Percentiles rank a stretch among this genome's conserved stretches.
phyloP scores from a whole-genome alignment of 352 stramenopile species.

The Phytophthora megakarya region DNA sequence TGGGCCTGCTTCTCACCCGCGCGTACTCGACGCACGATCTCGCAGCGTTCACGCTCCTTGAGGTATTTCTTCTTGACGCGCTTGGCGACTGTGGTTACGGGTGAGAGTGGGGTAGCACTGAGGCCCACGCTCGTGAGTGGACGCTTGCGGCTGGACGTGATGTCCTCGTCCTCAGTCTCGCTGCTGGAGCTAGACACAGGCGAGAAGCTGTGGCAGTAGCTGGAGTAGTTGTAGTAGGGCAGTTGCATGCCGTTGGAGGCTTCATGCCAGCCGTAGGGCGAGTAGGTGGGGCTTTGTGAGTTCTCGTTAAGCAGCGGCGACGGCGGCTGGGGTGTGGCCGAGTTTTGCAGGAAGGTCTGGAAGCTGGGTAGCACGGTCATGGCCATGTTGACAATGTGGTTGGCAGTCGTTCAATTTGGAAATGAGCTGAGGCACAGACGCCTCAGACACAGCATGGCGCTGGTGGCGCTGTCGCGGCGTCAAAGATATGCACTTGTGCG shows the following conservation, averaged over 20 bases:
- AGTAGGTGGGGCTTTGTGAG: slow-evolving; percentile 17
- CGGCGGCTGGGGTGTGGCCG: slow-evolving; percentile 34
- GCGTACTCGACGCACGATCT: slow-evolving; percentile 66
- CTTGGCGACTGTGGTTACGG: slow-evolving; percentile 29
- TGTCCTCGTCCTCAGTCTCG: slow-evolving; percentile 40
- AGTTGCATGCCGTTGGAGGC: slow-evolving; percentile 16
- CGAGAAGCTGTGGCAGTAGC: slow-evolving; percentile 22
- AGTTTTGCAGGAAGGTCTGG: slow-evolving; percentile 57
- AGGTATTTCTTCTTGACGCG: slow-evolving; percentile 74
- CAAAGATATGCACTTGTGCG: slow-evolving; percentile 57
- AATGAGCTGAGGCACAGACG: slow-evolving; percentile 28
- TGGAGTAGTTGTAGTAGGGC: slow-evolving; percentile 25
- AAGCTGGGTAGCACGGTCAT: slow-evolving; percentile 62
- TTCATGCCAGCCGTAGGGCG: slow-evolving; percentile 25
- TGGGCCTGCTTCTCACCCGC: slow-evolving; percentile 65
- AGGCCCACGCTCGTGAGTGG: slow-evolving; percentile 28
- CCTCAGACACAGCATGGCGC: not conserved
- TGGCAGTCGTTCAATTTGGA: slow-evolving; percentile 28
- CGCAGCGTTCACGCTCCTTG: slow-evolving; percentile 63
- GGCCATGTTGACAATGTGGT: slow-evolving; percentile 33
- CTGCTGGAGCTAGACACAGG: slow-evolving; percentile 23
- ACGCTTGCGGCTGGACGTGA: slow-evolving; percentile 25
- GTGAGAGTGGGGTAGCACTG: slow-evolving; percentile 18
- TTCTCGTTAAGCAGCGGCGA: slow-evolving; percentile 23
- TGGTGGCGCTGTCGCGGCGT: slow-evolving; percentile 21